Base-by-base conservation (phyloP, 75 land plant species). In the Pseudotsuga menziesii region DNA sequence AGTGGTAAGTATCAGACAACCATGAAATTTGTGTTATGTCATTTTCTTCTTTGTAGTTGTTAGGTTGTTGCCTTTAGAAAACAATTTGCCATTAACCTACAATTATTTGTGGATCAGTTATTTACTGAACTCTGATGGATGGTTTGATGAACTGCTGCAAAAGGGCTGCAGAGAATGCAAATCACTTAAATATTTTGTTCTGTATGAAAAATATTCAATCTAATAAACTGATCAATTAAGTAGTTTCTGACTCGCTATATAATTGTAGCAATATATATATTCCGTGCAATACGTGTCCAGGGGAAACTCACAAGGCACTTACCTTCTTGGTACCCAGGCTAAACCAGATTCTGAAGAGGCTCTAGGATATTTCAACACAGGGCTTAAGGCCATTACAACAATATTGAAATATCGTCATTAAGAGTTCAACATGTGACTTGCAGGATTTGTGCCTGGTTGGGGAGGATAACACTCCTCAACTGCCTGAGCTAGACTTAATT, bases 1-100 rank as follows among this genome's bases (percentile, higher is more conserved):
- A 54, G 93, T 97, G 93, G 98, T 97, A 87, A 88, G 87, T 67
- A 78, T 57, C 0, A 41, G 25, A 19, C 52, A 69, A 36, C 22
- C 22, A 36, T n/a, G 23, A n/a, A 69, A 39, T 7, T 39, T 39
- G 52, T 1, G 9, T 67, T 19, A 39, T 69, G 41, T 20, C n/a
- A 39, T 69, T 3, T 69, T 69, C 11, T 41, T 16, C n/a, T n/a
- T 27, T 29, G 4, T 66, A 22, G 12, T 35, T 39, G 11, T 41
- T n/a, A 69, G 39, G 20, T 48, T 48, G 12, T 20, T 64, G 17
- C 35, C 20, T 64, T 32, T 25, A 16, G 72, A 17, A 1, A 69
- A 69, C 22, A n/a, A 69, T 69, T 1, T n/a, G 4, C 15, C 19
- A 12, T n/a, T 36, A 36, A 39, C 39, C 19, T 36, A 36, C 39